These are phyloP conservation scores for Asterochloris sp. DNA, from an alignment of 139 green algal genomes.

Conservation along the genomic window DNA sequence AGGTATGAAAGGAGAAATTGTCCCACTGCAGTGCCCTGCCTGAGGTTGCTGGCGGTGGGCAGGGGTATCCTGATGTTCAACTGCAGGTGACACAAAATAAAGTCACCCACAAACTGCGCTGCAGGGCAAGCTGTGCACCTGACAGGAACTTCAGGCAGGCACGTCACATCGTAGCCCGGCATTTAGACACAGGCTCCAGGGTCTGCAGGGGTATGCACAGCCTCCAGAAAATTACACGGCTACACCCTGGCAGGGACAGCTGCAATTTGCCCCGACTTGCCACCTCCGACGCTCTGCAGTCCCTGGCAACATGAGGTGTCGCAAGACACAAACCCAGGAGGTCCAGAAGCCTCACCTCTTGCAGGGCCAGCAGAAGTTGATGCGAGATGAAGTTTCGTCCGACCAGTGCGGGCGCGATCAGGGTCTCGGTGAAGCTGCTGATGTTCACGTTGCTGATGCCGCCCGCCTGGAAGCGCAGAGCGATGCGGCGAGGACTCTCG, in stretches of 20 bases:
- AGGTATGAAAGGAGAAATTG: slow-evolving; percentile 41
- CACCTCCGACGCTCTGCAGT: not conserved
- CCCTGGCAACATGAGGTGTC: not conserved
- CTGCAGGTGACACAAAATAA: slow-evolving; percentile 11
- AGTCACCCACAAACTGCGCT: no score
- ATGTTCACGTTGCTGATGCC: slow-evolving; percentile 30
- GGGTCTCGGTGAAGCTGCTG: slow-evolving; percentile 23
- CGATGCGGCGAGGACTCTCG: slow-evolving; percentile 30
- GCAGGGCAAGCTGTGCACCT: no score
- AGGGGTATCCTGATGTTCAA: slow-evolving; percentile 25
- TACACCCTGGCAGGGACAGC: no score
- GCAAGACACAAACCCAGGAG: not conserved
- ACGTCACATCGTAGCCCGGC: no score
- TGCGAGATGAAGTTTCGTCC: slow-evolving; percentile 38
- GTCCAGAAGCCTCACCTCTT: slow-evolving; percentile 27
- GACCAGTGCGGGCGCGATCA: slow-evolving; percentile 40
- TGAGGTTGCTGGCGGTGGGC: not conserved
- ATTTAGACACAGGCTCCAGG: no score
- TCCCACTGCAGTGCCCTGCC: slow-evolving; percentile 1
- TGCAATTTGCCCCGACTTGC: no score
- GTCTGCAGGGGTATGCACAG: no score
- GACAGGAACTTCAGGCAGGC: no score
- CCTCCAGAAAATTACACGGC: no score
- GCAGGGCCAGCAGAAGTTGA: slow-evolving; percentile 31
- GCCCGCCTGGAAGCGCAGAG: slow-evolving; percentile 35